Percentiles rank a stretch among this genome's conserved stretches.
Evolutionary conservation across 768 basidiomycete species (phyloP).

Genomic region (Tubosaeta sp.): DNA sequence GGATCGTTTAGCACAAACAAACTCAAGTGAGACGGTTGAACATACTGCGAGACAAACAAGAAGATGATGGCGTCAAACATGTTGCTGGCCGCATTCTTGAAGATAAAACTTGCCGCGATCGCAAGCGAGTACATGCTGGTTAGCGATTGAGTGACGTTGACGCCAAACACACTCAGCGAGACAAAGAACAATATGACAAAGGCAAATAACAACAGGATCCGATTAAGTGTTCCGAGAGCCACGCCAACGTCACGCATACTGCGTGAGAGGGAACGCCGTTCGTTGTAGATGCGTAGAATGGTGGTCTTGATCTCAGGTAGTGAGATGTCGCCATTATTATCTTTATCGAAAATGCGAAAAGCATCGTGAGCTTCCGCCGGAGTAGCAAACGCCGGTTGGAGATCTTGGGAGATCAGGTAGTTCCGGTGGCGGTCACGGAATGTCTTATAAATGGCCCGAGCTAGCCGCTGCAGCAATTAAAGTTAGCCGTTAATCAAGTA

Average conservation of each 20-base stretch:
- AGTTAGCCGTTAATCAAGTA: background rate
- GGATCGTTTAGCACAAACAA: constrained; percentile 1
- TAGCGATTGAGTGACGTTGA: constrained; percentile 59
- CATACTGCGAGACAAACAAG: constrained; percentile 78
- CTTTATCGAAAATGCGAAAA: constrained; percentile 73
- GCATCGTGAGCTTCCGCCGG: constrained; percentile 54
- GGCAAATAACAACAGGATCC: constrained; percentile 60
- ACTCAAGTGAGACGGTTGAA: constrained; percentile 8
- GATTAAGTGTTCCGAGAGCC: constrained; percentile 62
- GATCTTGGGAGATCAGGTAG: constrained; percentile 65
- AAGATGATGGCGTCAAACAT: constrained; percentile 82
- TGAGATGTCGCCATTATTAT: constrained; percentile 73
- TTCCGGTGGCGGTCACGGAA: constrained; percentile 52
- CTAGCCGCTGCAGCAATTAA: constrained; percentile 49
- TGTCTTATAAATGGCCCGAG: constrained; percentile 58
- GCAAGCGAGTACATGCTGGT: constrained; percentile 70
- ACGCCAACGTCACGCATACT: constrained; percentile 72
- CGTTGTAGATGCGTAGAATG: constrained; percentile 69
- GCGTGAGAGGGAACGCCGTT: constrained; percentile 69
- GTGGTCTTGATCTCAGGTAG: constrained; percentile 70
- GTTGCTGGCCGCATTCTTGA: constrained; percentile 66
- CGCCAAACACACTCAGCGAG: constrained; percentile 66
- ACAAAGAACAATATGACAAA: constrained; percentile 67
- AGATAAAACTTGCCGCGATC: constrained; percentile 76
- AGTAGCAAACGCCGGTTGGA: constrained; percentile 64